Percentiles rank a stretch among this genome's conserved stretches.
phyloP scores from a whole-genome alignment of 805 yeast genomes.

The Candida awuae region DNA sequence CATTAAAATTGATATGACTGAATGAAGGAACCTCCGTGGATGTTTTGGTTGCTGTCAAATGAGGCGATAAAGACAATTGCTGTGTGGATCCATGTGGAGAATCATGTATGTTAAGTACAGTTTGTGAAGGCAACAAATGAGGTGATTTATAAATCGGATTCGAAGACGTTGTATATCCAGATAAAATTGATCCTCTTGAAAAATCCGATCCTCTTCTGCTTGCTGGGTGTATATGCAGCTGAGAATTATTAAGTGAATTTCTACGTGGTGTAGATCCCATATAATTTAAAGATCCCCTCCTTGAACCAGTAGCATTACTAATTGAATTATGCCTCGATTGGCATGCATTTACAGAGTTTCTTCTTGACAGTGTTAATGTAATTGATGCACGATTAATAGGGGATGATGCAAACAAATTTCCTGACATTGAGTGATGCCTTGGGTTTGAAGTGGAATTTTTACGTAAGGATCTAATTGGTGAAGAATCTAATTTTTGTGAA shows the following conservation, averaged over 20 bases:
- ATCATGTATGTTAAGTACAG: neutral
- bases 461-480: slow-evolving; percentile 1
- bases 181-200: slow-evolving; percentile 10
- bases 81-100: neutral
- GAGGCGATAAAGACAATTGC: neutral
- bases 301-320: slow-evolving; percentile 6
- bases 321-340: slow-evolving; percentile 3
- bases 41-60: neutral
- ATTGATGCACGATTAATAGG: slow-evolving; percentile 10
- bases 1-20: neutral
- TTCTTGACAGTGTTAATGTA: slow-evolving; percentile 16
- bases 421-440: slow-evolving; percentile 14
- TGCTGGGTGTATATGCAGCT: slow-evolving; percentile 4
- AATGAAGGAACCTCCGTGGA: neutral
- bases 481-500: neutral
- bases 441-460: slow-evolving; percentile 17
- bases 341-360: slow-evolving; percentile 13
- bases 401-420: neutral
- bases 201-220: slow-evolving; percentile 17
- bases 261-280: slow-evolving; percentile 13
- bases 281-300: slow-evolving; percentile 13
- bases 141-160: neutral
- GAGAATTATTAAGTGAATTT: slow-evolving; percentile 13
- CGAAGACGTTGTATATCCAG: neutral
- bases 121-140: neutral